Evolutionary conservation across 1,284 basidiomycete species (phyloP), one percentile per base, ranked within the genome.

Genomic region (Naganishia sp.): DNA sequence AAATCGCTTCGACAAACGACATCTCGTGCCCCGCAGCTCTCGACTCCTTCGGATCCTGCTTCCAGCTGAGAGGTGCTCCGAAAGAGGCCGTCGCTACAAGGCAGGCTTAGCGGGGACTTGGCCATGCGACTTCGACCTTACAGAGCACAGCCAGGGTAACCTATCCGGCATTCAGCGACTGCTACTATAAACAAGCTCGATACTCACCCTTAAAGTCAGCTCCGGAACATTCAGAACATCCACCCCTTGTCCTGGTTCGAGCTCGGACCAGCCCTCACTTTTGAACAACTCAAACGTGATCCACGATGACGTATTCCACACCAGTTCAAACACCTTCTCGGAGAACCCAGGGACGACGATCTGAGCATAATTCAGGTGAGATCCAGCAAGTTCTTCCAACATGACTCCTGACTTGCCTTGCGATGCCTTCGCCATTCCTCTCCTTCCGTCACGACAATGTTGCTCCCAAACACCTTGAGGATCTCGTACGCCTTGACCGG

Each of bases 341-440:
- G 81, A 69, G 6, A 83, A 74, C 6, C 77, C 75, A 21, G 82
- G 70, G 0, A 85, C 67, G 13, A 66, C 67, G 49, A 68, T 65
- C 67, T 68, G 46, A 83, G 84, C 81, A 84, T 84, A 86, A 1
- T 86, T 85, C 42, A 86, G 76, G 60, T 77, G 82, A 57, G 45
- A 17, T 11, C 15, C 7, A 35, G 17, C 25, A 35, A 13, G 23
- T 6, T 28, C 28, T 35, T 1, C 10, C 17, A 13, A 18, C 7
- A 11, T 11, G 3, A 5, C 4, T 15, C 4, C 31, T 75, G 78
- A 6, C 82, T 78, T 23, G 82, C 82, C 73, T 84, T 85, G 46
- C 85, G 77, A 69, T 85, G 85, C 53, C 82, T 82, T 70, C 85
- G 85, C 85, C 85, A 86, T 69, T 85, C 81, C n/a, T 85, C 83